Evolutionary conservation across 805 yeast genomes (phyloP).

Genomic region (Brettanomyces custersianus): DNA sequence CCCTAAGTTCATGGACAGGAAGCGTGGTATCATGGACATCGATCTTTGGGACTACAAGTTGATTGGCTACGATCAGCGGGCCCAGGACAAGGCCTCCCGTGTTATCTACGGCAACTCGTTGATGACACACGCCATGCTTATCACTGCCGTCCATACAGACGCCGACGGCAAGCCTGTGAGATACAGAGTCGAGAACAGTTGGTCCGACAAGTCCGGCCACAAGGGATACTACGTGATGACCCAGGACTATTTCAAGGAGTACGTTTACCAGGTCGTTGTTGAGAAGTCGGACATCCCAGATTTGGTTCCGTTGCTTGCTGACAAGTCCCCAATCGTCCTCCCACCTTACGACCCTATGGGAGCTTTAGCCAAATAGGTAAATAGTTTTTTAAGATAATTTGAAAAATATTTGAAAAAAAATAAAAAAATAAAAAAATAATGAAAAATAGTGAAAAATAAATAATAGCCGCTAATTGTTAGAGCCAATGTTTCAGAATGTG

Average conservation of each 20-base stretch:
- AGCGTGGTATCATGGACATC: slow-evolving; percentile 64
- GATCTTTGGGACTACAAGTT: slow-evolving; percentile 59
- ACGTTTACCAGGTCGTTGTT: slow-evolving; percentile 64
- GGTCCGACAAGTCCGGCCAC: slow-evolving; percentile 62
- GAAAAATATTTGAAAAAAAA: too few species aligned
- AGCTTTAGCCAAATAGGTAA: slow-evolving; percentile 52
- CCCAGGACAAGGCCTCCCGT: slow-evolving; percentile 53
- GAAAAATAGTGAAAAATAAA: too few species aligned
- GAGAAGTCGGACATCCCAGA: slow-evolving; percentile 39
- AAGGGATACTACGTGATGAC: slow-evolving; percentile 68
- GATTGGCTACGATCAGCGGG: slow-evolving; percentile 40
- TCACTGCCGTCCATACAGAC: slow-evolving; percentile 74
- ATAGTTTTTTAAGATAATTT: too few species aligned
- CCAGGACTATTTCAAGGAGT: slow-evolving; percentile 66
- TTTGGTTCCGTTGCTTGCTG: slow-evolving; percentile 32
- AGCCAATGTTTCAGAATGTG: too few species aligned
- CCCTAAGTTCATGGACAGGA: slow-evolving; percentile 62
- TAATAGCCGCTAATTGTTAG: too few species aligned
- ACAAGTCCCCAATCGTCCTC: slow-evolving; percentile 40
- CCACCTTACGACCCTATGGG: slow-evolving; percentile 82
- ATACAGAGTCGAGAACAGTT: slow-evolving; percentile 70
- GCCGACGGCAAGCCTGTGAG: slow-evolving; percentile 50
- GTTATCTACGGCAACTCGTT: slow-evolving; percentile 60
- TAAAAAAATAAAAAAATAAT: too few species aligned
- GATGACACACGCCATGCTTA: slow-evolving; percentile 89